Base-by-base conservation (phyloP, 2,329 filamentous ascomycete species). In the Apiospora marii region DNA sequence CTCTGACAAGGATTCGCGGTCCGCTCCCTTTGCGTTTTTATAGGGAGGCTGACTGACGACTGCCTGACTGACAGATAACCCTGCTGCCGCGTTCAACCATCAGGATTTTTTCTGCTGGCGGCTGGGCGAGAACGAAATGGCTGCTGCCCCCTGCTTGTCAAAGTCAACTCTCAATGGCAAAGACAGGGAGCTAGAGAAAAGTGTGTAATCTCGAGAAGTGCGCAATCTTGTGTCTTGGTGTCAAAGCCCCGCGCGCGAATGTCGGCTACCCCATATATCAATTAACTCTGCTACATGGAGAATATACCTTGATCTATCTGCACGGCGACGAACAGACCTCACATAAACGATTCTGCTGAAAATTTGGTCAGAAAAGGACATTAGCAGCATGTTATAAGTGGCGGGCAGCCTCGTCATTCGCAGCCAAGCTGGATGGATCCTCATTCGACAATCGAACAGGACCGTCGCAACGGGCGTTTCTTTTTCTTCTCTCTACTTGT, bases 1-100 rank as follows among this genome's bases (percentile, higher is more conserved):
- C 34, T 64, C 34, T 19, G 34, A 34, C 58, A 64, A 64, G 58
- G 58, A 64, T 64, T 64, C 58, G 58, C 58, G 58, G 58, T 41
- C 53, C 53, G 53, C 27, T 34, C 53, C 53, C 58, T 64, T 64
- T 41, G 51, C 51, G 3, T 30, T 27, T 16, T 53, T 12, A 41
- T 41, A 12, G 30, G 16, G 53, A 61, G 30, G 58, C 30, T 3
- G 16, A 34, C 27, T 4, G 37, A 41, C 10, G 37, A 41, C 37
- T 41, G 37, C 4, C 19, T 61, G 58, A 37, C 53, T 64, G 58
- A 41, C 58, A 64, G 58, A 41, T 64, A 24, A 10, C 22, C 58
- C 37, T 41, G 37, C 37, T 64, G 58, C 58, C 58, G 58, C 58
- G 30, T 64, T 64, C 58, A 64, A 12, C 58, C 22, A 41, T n/a